Base-by-base conservation (phyloP, 2,329 filamentous ascomycete genomes). In the Aspergillus brunneoviolaceus region DNA sequence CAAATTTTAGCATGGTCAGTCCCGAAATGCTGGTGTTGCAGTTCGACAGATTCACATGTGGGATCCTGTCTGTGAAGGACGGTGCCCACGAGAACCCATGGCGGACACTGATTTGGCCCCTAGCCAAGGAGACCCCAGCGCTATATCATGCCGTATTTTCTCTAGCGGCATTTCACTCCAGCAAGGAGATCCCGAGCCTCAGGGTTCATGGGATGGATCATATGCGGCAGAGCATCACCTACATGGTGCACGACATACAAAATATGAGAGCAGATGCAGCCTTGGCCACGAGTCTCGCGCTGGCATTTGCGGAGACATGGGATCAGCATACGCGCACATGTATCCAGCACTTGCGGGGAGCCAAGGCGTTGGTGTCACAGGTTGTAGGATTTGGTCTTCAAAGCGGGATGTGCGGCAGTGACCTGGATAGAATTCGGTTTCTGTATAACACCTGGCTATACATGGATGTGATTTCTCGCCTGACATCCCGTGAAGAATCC, bases 361-460 rank as follows among this genome's bases (percentile, higher is more conserved):
- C 88, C 9, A 87, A 85, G 67, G 81, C 85, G 16, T 73, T 90
- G 55, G 83, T 90, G 57, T 82, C 84, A 55, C 83, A 85, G 67
- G 84, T 86, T 4, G 73, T 89, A 25, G 73, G 77, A 58, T 74
- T 80, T 66, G 75, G 73, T 6, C 65, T 70, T 4, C 74, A 74
- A 53, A 67, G 69, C 5, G 69, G 66, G 4, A 59, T 79, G 33
- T 69, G 68, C n/a, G 81, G 80, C 4, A 72, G 79, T 25, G 82
- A 85, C 49, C 71, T 84, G 12, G 76, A 80, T 45, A 78, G 86
- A 7, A 76, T 90, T 25, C 85, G 84, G 58, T 90, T 90, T 66
- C 77, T 91, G 19, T 88, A 86, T 74, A 90, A 89, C 68, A 86
- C 85, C 4, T 90, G 87, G 85, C 81, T 90, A 7, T 91, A 90